These are phyloP conservation scores for Talaromyces adpressus DNA, from an alignment of 495 filamentous ascomycete species.

Conservation along the genomic window DNA sequence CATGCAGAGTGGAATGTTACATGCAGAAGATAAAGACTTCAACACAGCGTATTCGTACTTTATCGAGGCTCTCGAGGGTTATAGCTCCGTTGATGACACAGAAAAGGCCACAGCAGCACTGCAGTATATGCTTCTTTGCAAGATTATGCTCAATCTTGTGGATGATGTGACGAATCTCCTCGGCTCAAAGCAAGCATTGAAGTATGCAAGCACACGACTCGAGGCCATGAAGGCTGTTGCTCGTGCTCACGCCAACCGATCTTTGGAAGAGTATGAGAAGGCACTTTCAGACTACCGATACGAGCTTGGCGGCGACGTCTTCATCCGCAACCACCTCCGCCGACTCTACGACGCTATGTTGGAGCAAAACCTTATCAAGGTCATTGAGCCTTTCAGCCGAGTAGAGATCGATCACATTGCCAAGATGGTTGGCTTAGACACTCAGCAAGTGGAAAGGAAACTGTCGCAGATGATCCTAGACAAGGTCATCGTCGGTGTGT, in stretches of 20 bases:
- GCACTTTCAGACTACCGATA: slow-evolving; percentile 82
- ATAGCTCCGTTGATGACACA: slow-evolving; percentile 83
- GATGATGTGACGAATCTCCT: slow-evolving; percentile 93
- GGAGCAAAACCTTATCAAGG: slow-evolving; percentile 98
- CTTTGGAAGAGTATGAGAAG: slow-evolving; percentile 91
- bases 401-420: slow-evolving; percentile 96
- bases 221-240: slow-evolving; percentile 99
- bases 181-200: slow-evolving; percentile 88
- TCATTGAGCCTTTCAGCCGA: slow-evolving; percentile 95
- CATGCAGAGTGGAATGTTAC: slow-evolving; percentile 98
- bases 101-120: slow-evolving; percentile 81
- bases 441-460: slow-evolving; percentile 94
- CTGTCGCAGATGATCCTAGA: slow-evolving; percentile 98
- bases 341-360: slow-evolving; percentile 96
- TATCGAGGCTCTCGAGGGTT: slow-evolving; percentile 96
- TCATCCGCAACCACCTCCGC: slow-evolving; percentile 91
- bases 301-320: slow-evolving; percentile 85
- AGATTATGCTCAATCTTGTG: slow-evolving; percentile 96
- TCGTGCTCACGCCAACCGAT: slow-evolving; percentile 87
- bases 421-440: slow-evolving; percentile 93
- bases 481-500: slow-evolving; percentile 94
- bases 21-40: slow-evolving; percentile 98
- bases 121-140: slow-evolving; percentile 99
- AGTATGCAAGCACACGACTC: slow-evolving; percentile 88
- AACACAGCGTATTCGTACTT: slow-evolving; percentile 98